Evolutionary conservation across 139 green algal genomes (phyloP), one percentile per base, ranked within the genome.

Genomic region (Chlorella sorokiniana): DNA sequence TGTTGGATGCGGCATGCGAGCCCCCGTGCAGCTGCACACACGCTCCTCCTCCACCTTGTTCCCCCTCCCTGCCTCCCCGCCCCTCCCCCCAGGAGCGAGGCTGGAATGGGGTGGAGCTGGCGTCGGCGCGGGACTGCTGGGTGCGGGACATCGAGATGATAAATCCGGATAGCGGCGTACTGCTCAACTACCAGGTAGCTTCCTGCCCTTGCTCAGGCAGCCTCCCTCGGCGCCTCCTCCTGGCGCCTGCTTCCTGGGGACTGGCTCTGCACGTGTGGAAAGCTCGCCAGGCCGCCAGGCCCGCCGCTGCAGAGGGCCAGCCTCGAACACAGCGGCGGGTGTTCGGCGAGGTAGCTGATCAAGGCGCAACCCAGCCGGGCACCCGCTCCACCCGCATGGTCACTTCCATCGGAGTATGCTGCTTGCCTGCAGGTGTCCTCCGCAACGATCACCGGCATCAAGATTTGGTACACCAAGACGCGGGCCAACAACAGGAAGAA

Each of bases 391-490:
- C 14, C 14, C 16, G 48, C 48, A 56, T 56, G 48, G 14, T 56
- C 14, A 56, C 48, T 11, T 16, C 14, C 16, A 56, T 16, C 14
- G 11, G 48, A 11, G 14, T 16, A 25, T 25, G 48, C 16, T 56
- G 11, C 16, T 16, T 56, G 11, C 14, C 48, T 56, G 14, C 48
- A 56, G 65, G 65, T 38, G 11, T 51, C 33, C 25, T 1, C 38
- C 8, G 41, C 51, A 23, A 73, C 65, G 6, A 27, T 62, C 9
- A 76, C 25, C 14, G 42, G 42, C 69, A 59, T 76, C 42, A 56
- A 59, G 29, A 76, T 76, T 29, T 76, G 23, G 25, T 76, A 76
- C 42, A 76, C 69, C 41, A 76, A 76, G 41, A 61, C 69, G 3
- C 42, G 69, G 11, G 69, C 69, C 41, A 76, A 76, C 69, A 76